Conservation (phyloP, 257 asterid species). For the Linderniella brevidens region DNA sequence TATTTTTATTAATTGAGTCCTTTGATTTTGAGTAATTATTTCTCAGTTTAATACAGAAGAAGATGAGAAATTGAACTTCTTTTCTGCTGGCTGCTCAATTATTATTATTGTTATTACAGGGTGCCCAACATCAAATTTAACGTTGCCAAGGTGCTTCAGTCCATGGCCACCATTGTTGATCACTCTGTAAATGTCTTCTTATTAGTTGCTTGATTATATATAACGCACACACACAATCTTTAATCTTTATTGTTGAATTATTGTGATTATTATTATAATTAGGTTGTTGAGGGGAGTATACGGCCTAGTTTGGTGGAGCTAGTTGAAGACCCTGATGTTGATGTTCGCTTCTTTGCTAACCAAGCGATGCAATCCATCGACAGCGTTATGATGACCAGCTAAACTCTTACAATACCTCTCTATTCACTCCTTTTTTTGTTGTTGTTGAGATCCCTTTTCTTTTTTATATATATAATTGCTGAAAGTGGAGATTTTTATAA, state of each 20-base stretch:
- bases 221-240: too few species aligned
- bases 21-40: too few species aligned
- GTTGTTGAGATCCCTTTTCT: too few species aligned
- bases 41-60: too few species aligned
- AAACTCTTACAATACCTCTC: constrained; percentile 8
- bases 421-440: too few species aligned
- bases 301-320: constrained; percentile 75
- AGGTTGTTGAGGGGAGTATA: constrained; percentile 77
- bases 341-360: constrained; percentile 72
- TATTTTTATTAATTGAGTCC: constrained; percentile 7
- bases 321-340: constrained; percentile 85
- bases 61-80: constrained; percentile 4
- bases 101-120: constrained; percentile 25
- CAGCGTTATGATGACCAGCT: constrained; percentile 54
- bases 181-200: constrained; percentile 45
- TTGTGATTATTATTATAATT: constrained; percentile 4
- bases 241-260: neutral
- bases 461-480: too few species aligned
- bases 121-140: constrained; percentile 89
- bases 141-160: constrained; percentile 84
- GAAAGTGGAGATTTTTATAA: too few species aligned
- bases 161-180: constrained; percentile 71
- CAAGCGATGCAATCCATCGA: constrained; percentile 74
- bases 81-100: constrained; percentile 1
- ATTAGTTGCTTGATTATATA: too few species aligned